phyloP scores from a whole-genome alignment of 257 asterid genomes.

The Paraleonurus japonicus region DNA sequence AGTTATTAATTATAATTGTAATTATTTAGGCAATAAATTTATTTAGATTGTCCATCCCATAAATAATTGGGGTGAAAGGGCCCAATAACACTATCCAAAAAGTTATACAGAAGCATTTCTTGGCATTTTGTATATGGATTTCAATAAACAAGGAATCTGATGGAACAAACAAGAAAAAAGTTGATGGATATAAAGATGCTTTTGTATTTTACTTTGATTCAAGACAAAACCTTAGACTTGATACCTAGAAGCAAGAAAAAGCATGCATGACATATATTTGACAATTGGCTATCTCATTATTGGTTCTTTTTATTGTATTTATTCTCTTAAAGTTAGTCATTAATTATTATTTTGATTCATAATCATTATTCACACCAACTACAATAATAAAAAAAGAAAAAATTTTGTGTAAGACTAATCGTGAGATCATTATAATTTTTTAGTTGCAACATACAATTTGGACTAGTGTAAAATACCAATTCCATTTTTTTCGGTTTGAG shows the following conservation, averaged over 20 bases:
- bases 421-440: too few species aligned
- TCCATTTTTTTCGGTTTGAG: too few species aligned
- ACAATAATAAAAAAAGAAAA: too few species aligned
- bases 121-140: conserved; percentile 26
- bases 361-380: not conserved
- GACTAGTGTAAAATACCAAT: too few species aligned
- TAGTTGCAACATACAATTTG: too few species aligned
- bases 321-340: not conserved
- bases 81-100: not conserved
- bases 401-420: too few species aligned
- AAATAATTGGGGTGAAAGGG: not conserved
- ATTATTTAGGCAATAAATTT: not conserved
- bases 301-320: not conserved
- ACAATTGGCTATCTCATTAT: not conserved
- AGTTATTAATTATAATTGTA: too few species aligned
- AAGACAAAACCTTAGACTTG: conserved; percentile 10
- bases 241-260: not conserved
- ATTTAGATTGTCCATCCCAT: not conserved
- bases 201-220: not conserved
- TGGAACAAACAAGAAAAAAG: not conserved
- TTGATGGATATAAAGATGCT: not conserved
- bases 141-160: conserved; percentile 15
- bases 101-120: not conserved
- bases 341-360: not conserved
- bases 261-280: conserved; percentile 12